Conservation (phyloP, 257 asterid species). For the Thymus mandschuricus region DNA sequence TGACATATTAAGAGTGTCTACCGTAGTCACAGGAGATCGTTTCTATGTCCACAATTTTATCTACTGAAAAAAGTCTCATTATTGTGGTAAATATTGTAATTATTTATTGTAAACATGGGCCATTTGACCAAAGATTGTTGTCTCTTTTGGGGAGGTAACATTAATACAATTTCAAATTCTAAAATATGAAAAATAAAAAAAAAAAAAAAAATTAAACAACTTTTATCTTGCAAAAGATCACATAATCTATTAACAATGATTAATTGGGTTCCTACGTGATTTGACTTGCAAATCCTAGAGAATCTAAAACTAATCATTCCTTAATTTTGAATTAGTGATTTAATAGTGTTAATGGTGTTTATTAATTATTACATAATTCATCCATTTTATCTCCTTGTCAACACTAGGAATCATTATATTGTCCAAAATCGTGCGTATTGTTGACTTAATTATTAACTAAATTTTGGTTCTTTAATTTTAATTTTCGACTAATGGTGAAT, state of each 20-base stretch:
- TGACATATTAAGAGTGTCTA: too few species aligned
- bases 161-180: conserved; percentile 4
- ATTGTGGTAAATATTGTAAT: neutral
- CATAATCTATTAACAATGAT: conserved; percentile 30
- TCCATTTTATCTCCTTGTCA: conserved; percentile 25
- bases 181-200: neutral
- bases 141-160: conserved; percentile 32
- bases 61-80: too few species aligned
- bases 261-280: conserved; percentile 27
- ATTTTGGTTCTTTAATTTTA: conserved; percentile 5
- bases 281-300: conserved; percentile 36
- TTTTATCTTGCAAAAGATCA: conserved; percentile 30
- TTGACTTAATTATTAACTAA: conserved; percentile 18
- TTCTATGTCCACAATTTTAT: too few species aligned
- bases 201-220: conserved; percentile 1
- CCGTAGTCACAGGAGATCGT: too few species aligned
- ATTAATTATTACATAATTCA: conserved; percentile 2
- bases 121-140: conserved; percentile 9
- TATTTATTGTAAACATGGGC: conserved; percentile 10
- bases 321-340: conserved; percentile 16
- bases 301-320: conserved; percentile 41
- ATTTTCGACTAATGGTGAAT: conserved; percentile 23
- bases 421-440: conserved; percentile 8
- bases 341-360: conserved; percentile 12
- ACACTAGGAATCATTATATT: conserved; percentile 25